Evolutionary conservation across 1,284 basidiomycete species (phyloP).

Genomic region (Ceratobasidium sp.): DNA sequence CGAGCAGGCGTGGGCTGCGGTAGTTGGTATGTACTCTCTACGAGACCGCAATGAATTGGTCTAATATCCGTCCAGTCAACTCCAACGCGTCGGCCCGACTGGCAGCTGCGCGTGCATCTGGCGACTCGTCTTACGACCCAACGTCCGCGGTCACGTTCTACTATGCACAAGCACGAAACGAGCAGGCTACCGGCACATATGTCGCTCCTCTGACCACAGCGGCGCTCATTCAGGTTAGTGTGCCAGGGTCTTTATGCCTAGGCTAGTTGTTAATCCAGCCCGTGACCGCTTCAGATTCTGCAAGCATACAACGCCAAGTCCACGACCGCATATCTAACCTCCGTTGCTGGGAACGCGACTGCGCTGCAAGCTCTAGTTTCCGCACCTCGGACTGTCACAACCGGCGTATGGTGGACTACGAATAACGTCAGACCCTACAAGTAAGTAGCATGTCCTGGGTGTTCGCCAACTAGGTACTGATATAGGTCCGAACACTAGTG

Average conservation of each 20-base stretch:
- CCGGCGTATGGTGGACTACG: conserved; percentile 54
- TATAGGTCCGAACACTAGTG: conserved; percentile 30
- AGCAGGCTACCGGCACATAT: conserved; percentile 57
- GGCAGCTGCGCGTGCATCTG: conserved; percentile 55
- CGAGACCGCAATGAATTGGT: neutral
- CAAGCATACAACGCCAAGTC: conserved; percentile 43
- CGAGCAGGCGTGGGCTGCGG: conserved; percentile 57
- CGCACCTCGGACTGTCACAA: conserved; percentile 61
- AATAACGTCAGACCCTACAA: conserved; percentile 62
- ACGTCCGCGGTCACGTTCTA: conserved; percentile 55
- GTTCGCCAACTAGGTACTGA: neutral
- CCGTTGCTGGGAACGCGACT: neutral
- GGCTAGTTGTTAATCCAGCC: conserved; percentile 46
- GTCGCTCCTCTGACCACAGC: conserved; percentile 54
- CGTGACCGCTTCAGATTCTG: conserved; percentile 50
- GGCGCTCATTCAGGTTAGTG: conserved; percentile 51
- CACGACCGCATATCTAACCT: conserved; percentile 53
- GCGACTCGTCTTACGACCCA: conserved; percentile 57
- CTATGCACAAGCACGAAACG: conserved; percentile 59
- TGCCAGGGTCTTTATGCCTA: conserved; percentile 47
- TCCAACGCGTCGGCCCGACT: conserved; percentile 55
- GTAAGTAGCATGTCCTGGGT: neutral
- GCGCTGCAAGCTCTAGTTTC: conserved; percentile 55
- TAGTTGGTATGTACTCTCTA: conserved; percentile 56
- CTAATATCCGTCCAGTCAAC: conserved; percentile 53